Percentiles rank a stretch among this genome's conserved stretches.
Conservation (phyloP, 179 eudicot genomes). For the Drosera spatulata region DNA sequence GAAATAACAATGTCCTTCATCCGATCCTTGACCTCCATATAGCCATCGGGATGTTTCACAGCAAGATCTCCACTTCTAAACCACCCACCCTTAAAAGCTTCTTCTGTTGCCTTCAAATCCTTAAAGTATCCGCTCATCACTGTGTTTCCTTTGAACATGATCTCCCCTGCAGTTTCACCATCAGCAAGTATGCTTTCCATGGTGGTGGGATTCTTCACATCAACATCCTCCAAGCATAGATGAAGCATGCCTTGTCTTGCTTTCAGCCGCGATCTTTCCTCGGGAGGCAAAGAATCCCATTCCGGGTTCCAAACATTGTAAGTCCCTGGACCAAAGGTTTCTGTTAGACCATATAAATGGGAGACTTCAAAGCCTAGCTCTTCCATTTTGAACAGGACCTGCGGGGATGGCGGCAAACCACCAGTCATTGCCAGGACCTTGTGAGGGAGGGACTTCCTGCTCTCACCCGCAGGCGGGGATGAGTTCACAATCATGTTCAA, state of each 20-base stretch:
- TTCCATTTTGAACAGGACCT: constrained; percentile 31
- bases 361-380: constrained; percentile 25
- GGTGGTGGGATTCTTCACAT: constrained; percentile 21
- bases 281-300: constrained; percentile 24
- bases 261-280: constrained; percentile 20
- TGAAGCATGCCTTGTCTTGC: constrained; percentile 32
- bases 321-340: constrained; percentile 32
- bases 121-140: constrained; percentile 35
- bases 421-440: constrained; percentile 29
- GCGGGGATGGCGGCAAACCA: constrained; percentile 38
- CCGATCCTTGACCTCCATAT: constrained; percentile 27
- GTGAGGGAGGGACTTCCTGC: constrained; percentile 18
- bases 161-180: constrained; percentile 26
- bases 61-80: constrained; percentile 30
- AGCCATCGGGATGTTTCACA: constrained; percentile 25
- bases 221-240: constrained; percentile 25
- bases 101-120: constrained; percentile 21
- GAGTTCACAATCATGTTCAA: constrained; percentile 47
- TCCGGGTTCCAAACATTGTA: constrained; percentile 38
- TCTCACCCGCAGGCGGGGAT: neutral
- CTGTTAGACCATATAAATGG: constrained; percentile 34
- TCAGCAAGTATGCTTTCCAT: constrained; percentile 30
- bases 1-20: constrained; percentile 29
- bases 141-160: constrained; percentile 32
- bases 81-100: constrained; percentile 30